These are phyloP conservation scores for Cunninghamia lanceolata DNA, from an alignment of 75 land plant species.

Conservation along the genomic window DNA sequence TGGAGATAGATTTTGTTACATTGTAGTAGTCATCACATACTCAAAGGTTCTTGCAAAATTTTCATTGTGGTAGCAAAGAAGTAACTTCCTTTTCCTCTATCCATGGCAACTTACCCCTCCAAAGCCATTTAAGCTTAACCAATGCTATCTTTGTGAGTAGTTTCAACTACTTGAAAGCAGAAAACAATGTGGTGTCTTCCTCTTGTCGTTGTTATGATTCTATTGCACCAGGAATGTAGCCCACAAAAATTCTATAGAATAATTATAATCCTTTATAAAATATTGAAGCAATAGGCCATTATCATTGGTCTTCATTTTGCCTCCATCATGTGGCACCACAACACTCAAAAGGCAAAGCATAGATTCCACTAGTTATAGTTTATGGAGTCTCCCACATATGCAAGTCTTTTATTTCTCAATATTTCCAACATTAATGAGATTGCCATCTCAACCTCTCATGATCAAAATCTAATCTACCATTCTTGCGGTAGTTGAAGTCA, in stretches of 20 bases:
- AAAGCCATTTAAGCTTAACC: too few species aligned
- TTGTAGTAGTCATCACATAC: too few species aligned
- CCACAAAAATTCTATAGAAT: constrained; percentile 65
- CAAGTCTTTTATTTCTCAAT: constrained; percentile 9
- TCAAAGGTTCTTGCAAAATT: too few species aligned
- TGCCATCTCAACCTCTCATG: constrained; percentile 25
- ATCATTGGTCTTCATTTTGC: background rate
- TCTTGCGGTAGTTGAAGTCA: constrained; percentile 12
- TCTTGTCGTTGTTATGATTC: constrained; percentile 29
- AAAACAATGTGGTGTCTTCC: too few species aligned
- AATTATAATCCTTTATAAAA: constrained; percentile 21
- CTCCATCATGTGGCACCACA: background rate
- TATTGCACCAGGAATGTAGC: constrained; percentile 69
- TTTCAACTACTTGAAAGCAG: too few species aligned
- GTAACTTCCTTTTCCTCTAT: too few species aligned
- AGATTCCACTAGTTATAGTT: constrained; percentile 28
- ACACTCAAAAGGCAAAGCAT: constrained; percentile 18
- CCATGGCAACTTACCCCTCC: too few species aligned
- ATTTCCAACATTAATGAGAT: constrained; percentile 8
- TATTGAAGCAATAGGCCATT: constrained; percentile 33
- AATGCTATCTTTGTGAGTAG: too few species aligned
- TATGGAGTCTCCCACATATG: constrained; percentile 27
- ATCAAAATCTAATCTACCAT: constrained; percentile 17
- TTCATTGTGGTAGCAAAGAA: too few species aligned
- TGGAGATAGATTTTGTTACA: too few species aligned